Evolutionary conservation across 345 rosid genomes (phyloP).

Genomic region (Eucalyptus curtisii): DNA sequence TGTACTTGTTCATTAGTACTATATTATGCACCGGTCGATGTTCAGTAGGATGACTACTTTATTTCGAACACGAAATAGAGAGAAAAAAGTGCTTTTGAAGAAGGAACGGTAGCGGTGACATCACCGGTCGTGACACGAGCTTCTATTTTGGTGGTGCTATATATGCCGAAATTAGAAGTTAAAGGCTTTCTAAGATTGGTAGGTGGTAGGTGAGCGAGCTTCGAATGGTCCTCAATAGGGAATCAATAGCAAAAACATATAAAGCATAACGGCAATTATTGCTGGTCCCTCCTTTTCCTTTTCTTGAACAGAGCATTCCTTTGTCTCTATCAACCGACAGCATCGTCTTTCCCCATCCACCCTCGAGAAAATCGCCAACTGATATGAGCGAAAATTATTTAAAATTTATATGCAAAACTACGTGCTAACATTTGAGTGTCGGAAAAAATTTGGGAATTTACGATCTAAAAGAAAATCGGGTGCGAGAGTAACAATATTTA

Average conservation of each 20-base stretch:
- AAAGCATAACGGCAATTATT: neutral
- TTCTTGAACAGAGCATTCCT: neutral
- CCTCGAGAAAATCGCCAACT: neutral
- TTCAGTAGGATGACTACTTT: neutral
- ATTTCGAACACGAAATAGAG: neutral
- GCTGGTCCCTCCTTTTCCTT: neutral
- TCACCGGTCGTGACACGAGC: neutral
- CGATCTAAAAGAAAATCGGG: neutral
- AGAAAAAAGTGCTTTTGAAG: neutral
- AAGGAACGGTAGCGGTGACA: neutral
- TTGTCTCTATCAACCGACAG: neutral
- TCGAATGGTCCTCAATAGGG: neutral
- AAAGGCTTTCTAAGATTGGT: neutral
- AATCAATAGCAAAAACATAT: neutral
- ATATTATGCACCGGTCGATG: neutral
- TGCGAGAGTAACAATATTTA: neutral
- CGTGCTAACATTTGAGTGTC: neutral
- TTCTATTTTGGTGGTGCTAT: neutral
- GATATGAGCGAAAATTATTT: neutral
- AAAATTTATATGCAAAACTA: neutral
- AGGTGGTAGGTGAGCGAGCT: neutral
- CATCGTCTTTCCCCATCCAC: neutral
- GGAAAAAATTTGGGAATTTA: neutral
- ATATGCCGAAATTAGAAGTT: neutral
- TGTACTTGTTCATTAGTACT: neutral